Conservation (phyloP, 169 alveolate genomes). For the Cyclospora cayetanensis region DNA sequence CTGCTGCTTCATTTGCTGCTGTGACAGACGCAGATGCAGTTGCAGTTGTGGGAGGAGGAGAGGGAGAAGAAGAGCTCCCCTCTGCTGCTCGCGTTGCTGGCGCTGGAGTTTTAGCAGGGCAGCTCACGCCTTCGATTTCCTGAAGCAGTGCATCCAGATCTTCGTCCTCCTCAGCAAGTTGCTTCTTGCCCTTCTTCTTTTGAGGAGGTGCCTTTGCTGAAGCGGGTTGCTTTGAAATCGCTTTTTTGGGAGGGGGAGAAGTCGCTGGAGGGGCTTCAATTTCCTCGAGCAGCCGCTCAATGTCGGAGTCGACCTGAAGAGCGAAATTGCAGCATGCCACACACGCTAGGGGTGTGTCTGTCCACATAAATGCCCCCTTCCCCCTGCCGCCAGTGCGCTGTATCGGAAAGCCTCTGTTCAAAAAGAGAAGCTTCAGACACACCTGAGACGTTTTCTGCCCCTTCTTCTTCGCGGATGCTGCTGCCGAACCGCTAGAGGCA, state of each 20-base stretch:
- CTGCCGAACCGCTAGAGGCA: no score
- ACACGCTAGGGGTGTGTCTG: no score
- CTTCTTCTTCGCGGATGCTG: slow-evolving; percentile 9
- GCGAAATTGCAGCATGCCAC: no score
- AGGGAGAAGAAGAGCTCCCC: neutral
- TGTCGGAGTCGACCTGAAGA: neutral
- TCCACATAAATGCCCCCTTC: no score
- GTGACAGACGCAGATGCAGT: neutral
- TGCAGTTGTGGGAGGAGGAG: no score
- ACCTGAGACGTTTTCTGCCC: neutral
- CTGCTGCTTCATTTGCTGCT: neutral
- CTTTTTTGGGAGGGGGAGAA: neutral
- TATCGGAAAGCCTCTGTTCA: no score
- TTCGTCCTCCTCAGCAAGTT: neutral
- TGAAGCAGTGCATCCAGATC: slow-evolving; percentile 22
- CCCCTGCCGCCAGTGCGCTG: no score
- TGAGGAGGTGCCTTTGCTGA: neutral
- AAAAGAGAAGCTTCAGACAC: neutral
- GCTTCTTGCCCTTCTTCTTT: neutral
- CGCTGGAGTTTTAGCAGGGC: neutral
- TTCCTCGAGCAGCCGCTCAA: neutral
- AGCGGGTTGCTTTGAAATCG: neutral
- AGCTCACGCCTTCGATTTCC: neutral
- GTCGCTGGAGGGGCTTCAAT: neutral
- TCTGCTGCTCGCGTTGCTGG: neutral